Conservation (phyloP, 2,329 filamentous ascomycete species). For the Phyllachora maydis region DNA sequence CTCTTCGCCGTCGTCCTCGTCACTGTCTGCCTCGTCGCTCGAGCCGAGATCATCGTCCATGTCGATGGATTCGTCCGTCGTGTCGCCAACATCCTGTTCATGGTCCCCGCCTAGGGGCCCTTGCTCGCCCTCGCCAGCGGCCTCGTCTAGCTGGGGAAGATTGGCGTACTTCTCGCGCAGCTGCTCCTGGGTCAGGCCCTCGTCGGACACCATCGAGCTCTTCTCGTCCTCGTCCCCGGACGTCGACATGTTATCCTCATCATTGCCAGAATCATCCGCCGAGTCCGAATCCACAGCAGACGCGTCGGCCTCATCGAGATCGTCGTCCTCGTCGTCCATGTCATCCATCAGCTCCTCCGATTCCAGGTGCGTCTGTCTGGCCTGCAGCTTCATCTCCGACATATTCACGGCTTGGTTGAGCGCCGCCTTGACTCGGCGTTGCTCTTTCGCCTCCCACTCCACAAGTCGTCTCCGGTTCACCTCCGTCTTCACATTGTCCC, state of each 20-base stretch:
- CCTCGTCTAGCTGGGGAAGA: constrained; percentile 25
- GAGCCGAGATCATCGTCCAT: constrained; percentile 48
- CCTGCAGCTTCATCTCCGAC: constrained; percentile 47
- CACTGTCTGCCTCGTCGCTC: constrained; percentile 23
- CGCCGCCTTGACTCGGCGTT: constrained; percentile 43
- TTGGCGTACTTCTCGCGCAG: constrained; percentile 48
- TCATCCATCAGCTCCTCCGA: constrained; percentile 25
- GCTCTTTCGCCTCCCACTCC: constrained; percentile 45
- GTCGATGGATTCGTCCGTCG: constrained; percentile 43
- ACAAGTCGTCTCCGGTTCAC: constrained; percentile 37
- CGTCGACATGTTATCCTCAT: constrained; percentile 38
- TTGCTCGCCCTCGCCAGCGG: constrained; percentile 7
- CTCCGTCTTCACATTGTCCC: constrained; percentile 42
- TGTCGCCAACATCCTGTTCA: constrained; percentile 20
- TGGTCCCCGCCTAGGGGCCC: constrained; percentile 6
- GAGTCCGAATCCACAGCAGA: too few species aligned
- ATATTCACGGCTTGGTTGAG: constrained; percentile 54
- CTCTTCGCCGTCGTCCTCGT: constrained; percentile 22
- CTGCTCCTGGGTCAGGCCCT: constrained; percentile 48
- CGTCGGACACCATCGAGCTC: constrained; percentile 32
- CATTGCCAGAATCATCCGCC: constrained; percentile 15
- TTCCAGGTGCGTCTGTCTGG: constrained; percentile 30
- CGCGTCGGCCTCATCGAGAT: constrained; percentile 9
- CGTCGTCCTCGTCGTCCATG: constrained; percentile 24
- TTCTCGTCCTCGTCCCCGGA: constrained; percentile 42